A percentile compares a stretch with the other conserved stretches of the same genome.
Evolutionary conservation across 2,329 filamentous ascomycete genomes (phyloP).

Genomic region (Escovopsis sp.): DNA sequence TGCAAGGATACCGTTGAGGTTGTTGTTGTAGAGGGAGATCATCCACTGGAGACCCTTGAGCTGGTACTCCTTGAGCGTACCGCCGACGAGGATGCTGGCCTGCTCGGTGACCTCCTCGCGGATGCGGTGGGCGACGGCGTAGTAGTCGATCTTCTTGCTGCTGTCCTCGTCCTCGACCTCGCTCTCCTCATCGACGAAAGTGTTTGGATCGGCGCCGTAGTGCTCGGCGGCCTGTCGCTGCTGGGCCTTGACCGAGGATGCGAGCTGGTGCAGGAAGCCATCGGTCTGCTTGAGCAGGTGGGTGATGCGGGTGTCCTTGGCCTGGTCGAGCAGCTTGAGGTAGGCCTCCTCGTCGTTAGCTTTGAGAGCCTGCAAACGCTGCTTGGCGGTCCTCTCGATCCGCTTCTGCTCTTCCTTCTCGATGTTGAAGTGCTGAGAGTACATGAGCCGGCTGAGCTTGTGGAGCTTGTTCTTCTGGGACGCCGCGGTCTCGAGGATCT

Average conservation of each 20-base stretch:
- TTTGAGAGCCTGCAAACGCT: constrained; percentile 96
- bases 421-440: constrained; percentile 81
- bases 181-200: constrained; percentile 46
- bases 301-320: constrained; percentile 98
- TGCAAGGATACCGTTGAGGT: constrained; percentile 93
- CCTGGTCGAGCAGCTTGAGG: constrained; percentile 91
- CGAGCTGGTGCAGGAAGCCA: constrained; percentile 90
- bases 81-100: constrained; percentile 76
- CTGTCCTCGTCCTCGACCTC: constrained; percentile 57
- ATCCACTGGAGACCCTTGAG: constrained; percentile 99
- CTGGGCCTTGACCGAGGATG: constrained; percentile 85
- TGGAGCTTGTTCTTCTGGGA: constrained; percentile 60
- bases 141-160: constrained; percentile 87
- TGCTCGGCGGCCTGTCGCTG: constrained; percentile 69
- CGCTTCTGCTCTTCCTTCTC: constrained; percentile 99
- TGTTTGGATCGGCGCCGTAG: constrained; percentile 51
- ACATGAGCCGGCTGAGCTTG: constrained; percentile 83
- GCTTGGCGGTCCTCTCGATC: constrained; percentile 93
- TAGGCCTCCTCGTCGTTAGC: constrained; percentile 99
- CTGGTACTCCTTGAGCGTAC: constrained; percentile 92
- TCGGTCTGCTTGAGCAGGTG: constrained; percentile 94
- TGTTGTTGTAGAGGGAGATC: constrained; percentile 99
- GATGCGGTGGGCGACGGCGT: constrained; percentile 90
- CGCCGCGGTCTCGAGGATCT: constrained; percentile 54
- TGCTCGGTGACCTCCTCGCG: constrained; percentile 83